phyloP scores from a whole-genome alignment of 768 basidiomycete species.

The Tricholoma flavovirens region DNA sequence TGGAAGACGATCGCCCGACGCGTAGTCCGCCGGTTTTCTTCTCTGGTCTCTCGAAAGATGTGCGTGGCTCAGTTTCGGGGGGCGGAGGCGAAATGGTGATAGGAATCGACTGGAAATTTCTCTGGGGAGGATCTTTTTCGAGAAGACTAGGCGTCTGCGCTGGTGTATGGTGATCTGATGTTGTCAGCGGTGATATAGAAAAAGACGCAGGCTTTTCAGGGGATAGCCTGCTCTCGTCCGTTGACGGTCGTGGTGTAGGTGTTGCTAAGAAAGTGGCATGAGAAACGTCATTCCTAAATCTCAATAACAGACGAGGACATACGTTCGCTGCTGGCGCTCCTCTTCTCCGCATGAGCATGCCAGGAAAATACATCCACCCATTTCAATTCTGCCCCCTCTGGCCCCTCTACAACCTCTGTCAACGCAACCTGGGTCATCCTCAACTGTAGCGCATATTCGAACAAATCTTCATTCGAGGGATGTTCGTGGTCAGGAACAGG shows the following conservation, averaged over 20 bases:
- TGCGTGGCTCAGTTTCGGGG: constrained; percentile 29
- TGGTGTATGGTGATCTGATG: constrained; percentile 1
- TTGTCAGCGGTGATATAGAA: background rate
- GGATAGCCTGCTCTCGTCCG: constrained; percentile 11
- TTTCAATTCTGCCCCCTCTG: constrained; percentile 72
- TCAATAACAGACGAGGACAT: background rate
- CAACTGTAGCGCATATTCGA: constrained; percentile 78
- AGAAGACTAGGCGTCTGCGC: background rate
- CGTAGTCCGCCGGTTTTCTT: constrained; percentile 10
- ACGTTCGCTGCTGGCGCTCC: constrained; percentile 20
- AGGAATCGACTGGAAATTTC: constrained; percentile 27
- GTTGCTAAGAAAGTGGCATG: background rate
- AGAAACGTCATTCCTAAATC: background rate
- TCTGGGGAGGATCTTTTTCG: constrained; percentile 5
- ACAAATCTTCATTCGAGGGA: constrained; percentile 50
- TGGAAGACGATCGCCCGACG: constrained; percentile 33
- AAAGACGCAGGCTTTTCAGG: constrained; percentile 10
- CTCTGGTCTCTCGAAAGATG: constrained; percentile 7
- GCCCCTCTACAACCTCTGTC: constrained; percentile 77
- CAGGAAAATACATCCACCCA: constrained; percentile 86
- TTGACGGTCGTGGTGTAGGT: constrained; percentile 13
- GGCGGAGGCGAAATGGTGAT: constrained; percentile 64
- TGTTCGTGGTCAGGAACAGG: constrained; percentile 42
- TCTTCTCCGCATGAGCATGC: constrained; percentile 57
- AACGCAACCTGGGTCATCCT: constrained; percentile 82